These are phyloP conservation scores for Aquilaria sinensis DNA, from an alignment of 345 rosid genomes.

Conservation along the genomic window DNA sequence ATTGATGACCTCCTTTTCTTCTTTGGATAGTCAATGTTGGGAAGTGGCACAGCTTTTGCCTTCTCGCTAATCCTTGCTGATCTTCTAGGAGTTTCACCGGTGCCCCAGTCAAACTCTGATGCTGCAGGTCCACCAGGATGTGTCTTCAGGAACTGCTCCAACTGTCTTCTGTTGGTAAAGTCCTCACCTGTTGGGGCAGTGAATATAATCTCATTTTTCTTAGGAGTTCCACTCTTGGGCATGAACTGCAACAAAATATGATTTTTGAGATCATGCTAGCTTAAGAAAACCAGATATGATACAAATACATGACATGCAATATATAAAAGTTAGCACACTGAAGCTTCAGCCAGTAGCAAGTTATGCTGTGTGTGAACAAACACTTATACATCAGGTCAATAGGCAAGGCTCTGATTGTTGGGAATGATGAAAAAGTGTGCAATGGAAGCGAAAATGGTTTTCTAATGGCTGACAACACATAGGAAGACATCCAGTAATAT, in stretches of 20 bases:
- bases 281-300: too few species aligned
- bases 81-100: slow-evolving; percentile 66
- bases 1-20: slow-evolving; percentile 41
- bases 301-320: too few species aligned
- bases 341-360: too few species aligned
- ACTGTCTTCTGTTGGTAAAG: slow-evolving; percentile 38
- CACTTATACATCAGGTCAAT: too few species aligned
- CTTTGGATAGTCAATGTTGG: slow-evolving; percentile 42
- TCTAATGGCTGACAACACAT: too few species aligned
- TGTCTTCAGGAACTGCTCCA: slow-evolving; percentile 62
- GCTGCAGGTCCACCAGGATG: slow-evolving; percentile 48
- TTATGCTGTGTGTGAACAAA: too few species aligned
- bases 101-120: slow-evolving; percentile 60
- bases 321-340: too few species aligned
- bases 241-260: slow-evolving; percentile 31
- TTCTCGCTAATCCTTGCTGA: slow-evolving; percentile 65
- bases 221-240: slow-evolving; percentile 32
- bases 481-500: too few species aligned
- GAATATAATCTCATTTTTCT: slow-evolving; percentile 56
- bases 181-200: slow-evolving; percentile 68
- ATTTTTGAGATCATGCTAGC: neutral
- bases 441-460: too few species aligned
- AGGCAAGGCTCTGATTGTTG: too few species aligned
- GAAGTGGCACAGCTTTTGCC: slow-evolving; percentile 29
- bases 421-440: too few species aligned